phyloP scores from a whole-genome alignment of 768 basidiomycete species.

The Naematelia aurantialba region DNA sequence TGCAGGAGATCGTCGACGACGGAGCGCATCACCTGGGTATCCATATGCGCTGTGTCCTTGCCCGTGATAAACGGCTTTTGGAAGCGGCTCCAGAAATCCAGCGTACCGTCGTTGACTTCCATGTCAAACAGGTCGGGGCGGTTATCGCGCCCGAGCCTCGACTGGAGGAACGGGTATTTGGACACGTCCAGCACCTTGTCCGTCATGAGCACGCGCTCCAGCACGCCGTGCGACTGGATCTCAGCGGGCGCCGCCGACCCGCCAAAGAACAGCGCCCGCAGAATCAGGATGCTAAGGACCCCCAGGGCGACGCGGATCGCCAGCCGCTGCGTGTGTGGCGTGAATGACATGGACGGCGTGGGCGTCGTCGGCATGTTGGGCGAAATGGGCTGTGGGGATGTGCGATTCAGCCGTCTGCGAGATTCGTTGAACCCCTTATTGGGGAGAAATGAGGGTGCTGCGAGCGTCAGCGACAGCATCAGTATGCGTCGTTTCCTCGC shows the following conservation, averaged over 20 bases:
- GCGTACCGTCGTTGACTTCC: slow-evolving; percentile 69
- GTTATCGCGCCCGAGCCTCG: slow-evolving; percentile 78
- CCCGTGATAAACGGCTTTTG: slow-evolving; percentile 83
- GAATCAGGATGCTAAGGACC: slow-evolving; percentile 34
- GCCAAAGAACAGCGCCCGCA: slow-evolving; percentile 46
- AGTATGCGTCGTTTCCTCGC: not conserved
- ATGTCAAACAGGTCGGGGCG: slow-evolving; percentile 73
- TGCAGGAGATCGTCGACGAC: slow-evolving; percentile 92
- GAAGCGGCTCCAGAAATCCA: slow-evolving; percentile 88
- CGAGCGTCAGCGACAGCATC: not conserved
- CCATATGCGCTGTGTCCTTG: slow-evolving; percentile 79
- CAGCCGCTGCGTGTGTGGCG: slow-evolving; percentile 38
- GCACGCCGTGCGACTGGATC: slow-evolving; percentile 61
- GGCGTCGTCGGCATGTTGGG: slow-evolving; percentile 21
- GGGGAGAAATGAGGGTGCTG: not conserved
- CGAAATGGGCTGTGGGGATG: slow-evolving; percentile 11
- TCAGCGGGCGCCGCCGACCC: slow-evolving; percentile 45
- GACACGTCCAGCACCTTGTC: slow-evolving; percentile 86
- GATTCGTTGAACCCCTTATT: slow-evolving; percentile 5
- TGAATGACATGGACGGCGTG: slow-evolving; percentile 19
- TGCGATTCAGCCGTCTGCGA: slow-evolving; percentile 5
- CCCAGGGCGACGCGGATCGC: slow-evolving; percentile 38
- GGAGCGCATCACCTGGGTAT: slow-evolving; percentile 80
- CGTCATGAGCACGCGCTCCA: slow-evolving; percentile 61
- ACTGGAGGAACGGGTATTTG: slow-evolving; percentile 80